Evolutionary conservation across 2,329 filamentous ascomycete species (phyloP).

Genomic region (Colletotrichum phormii): DNA sequence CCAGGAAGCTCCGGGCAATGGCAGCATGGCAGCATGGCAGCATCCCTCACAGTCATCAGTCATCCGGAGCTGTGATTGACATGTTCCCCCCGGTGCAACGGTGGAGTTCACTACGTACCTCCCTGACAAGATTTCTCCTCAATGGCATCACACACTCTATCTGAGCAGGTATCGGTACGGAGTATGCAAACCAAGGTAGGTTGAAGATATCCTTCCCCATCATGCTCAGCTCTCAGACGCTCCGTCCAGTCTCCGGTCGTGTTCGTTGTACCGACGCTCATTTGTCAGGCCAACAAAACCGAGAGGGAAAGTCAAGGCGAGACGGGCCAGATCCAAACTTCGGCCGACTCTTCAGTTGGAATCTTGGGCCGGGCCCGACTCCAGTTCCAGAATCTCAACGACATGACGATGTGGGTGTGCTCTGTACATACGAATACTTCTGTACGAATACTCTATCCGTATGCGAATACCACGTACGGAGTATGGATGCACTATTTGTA

Average conservation of each 20-base stretch:
- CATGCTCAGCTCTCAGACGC: constrained; percentile 22
- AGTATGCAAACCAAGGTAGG: background rate
- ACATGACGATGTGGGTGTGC: background rate
- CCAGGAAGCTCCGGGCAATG: background rate
- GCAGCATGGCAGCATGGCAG: background rate
- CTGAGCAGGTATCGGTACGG: background rate
- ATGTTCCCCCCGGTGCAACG: background rate
- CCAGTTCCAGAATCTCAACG: background rate
- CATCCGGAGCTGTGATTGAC: constrained; percentile 12
- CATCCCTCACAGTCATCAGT: background rate
- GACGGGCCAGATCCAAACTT: constrained; percentile 26
- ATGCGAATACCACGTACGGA: too few relatives aligned
- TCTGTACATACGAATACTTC: too few relatives aligned
- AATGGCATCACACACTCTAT: constrained; percentile 28
- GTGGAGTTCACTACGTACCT: constrained; percentile 31
- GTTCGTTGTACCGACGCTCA: background rate
- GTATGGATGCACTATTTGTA: too few relatives aligned
- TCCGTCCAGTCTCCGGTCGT: constrained; percentile 22
- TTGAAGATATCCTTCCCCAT: constrained; percentile 18
- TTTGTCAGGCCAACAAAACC: constrained; percentile 17
- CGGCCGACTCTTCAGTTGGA: constrained; percentile 21
- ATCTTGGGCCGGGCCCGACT: constrained; percentile 20
- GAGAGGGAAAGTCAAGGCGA: constrained; percentile 24
- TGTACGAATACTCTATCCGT: too few relatives aligned
- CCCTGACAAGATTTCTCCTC: constrained; percentile 18